Evolutionary conservation across 129 eudicot species (phyloP).

Genomic region (Flaveria robusta): DNA sequence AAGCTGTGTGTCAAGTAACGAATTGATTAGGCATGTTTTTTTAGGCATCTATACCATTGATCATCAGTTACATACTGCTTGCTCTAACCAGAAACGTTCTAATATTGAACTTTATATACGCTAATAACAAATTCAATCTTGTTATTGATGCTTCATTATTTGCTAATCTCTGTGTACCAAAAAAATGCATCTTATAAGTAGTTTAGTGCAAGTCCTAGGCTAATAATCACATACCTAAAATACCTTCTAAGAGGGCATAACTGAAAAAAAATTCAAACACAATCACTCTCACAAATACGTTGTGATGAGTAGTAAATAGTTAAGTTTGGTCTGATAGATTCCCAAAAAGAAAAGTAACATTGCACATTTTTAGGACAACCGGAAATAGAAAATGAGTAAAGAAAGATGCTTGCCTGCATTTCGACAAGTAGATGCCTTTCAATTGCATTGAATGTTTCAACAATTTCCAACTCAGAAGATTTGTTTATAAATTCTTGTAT

Average conservation of each 20-base stretch:
- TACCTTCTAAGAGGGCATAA: background rate
- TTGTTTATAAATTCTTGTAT: conserved; percentile 51
- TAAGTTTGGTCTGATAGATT: background rate
- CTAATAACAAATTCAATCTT: background rate
- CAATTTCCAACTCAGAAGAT: conserved; percentile 77
- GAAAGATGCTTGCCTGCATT: conserved; percentile 57
- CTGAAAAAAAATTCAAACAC: background rate
- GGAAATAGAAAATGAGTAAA: conserved; percentile 18
- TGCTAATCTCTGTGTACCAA: too few relatives aligned
- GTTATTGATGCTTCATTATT: background rate
- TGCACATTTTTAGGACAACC: conserved; percentile 9
- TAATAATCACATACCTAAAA: background rate
- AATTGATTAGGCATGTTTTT: background rate
- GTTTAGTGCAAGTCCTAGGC: background rate
- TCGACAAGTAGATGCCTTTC: conserved; percentile 83
- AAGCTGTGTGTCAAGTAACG: background rate
- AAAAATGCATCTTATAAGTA: background rate
- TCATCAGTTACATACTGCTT: background rate
- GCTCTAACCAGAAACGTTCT: background rate
- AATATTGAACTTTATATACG: background rate
- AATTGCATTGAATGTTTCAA: conserved; percentile 81
- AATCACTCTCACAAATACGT: conserved; percentile 1
- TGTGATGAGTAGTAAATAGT: background rate
- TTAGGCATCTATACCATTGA: background rate
- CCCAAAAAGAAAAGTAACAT: background rate